phyloP scores from a whole-genome alignment of 768 basidiomycete genomes.

The Mycena amicta region DNA sequence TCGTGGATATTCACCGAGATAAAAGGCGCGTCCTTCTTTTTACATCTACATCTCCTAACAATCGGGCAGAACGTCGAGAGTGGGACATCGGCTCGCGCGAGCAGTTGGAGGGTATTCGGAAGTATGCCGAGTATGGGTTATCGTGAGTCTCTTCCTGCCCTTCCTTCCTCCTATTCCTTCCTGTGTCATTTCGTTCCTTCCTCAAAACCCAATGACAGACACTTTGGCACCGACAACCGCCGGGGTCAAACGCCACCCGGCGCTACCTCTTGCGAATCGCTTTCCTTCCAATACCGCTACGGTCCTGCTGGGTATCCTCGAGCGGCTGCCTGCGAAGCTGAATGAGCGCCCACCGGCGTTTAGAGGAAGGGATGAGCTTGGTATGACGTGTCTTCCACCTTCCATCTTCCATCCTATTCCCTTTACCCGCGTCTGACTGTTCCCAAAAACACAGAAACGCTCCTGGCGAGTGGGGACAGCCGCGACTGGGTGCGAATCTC shows the following conservation, averaged over 20 bases:
- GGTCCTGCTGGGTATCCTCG: slow-evolving; percentile 90
- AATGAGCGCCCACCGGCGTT: slow-evolving; percentile 92
- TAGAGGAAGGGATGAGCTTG: slow-evolving; percentile 84
- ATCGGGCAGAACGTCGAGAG: slow-evolving; percentile 64
- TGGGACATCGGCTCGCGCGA: slow-evolving; percentile 93
- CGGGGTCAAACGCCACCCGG: slow-evolving; percentile 87
- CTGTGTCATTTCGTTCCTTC: not conserved
- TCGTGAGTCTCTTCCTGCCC: slow-evolving; percentile 53
- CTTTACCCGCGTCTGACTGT: not conserved
- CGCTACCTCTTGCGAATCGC: slow-evolving; percentile 92
- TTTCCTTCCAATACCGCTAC: slow-evolving; percentile 97
- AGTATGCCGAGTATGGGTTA: slow-evolving; percentile 88
- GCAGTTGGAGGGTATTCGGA: slow-evolving; percentile 75
- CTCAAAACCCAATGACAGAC: slow-evolving; percentile 45
- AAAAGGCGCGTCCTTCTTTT: slow-evolving; percentile 37
- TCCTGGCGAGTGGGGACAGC: slow-evolving; percentile 78
- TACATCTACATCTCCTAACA: not conserved
- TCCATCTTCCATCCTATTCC: not conserved
- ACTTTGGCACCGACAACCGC: slow-evolving; percentile 85
- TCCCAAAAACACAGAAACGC: slow-evolving; percentile 64
- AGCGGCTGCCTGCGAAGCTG: slow-evolving; percentile 74
- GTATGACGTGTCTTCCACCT: slow-evolving; percentile 75
- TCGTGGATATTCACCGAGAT: slow-evolving; percentile 93
- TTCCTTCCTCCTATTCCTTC: not conserved
- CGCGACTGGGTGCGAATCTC: slow-evolving; percentile 91